Conservation (phyloP, 805 yeast genomes). For the Wickerhamomyces rabaulensis region DNA sequence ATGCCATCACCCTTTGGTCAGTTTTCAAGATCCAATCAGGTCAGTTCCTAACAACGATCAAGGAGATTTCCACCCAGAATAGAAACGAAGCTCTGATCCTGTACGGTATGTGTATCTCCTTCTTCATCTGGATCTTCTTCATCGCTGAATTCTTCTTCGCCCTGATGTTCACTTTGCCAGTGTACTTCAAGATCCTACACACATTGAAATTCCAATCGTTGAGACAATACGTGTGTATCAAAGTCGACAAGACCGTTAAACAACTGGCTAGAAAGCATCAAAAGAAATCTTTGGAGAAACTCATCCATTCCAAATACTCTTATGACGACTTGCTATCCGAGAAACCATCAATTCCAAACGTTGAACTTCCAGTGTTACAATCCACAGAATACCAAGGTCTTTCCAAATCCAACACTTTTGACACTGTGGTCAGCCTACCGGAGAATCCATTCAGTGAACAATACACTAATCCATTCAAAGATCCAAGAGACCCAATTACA, state of each 20-base stretch:
- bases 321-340: background rate
- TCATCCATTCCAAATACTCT: background rate
- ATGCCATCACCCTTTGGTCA: conserved; percentile 65
- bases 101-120: conserved; percentile 70
- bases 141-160: conserved; percentile 53
- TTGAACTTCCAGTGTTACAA: background rate
- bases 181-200: conserved; percentile 40
- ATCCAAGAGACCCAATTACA: background rate
- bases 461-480: conserved; percentile 5
- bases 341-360: conserved; percentile 8
- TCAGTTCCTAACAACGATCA: conserved; percentile 37
- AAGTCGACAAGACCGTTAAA: conserved; percentile 55
- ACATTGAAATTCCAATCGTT: conserved; percentile 35
- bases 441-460: conserved; percentile 1
- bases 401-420: background rate
- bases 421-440: background rate
- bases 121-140: conserved; percentile 68
- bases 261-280: conserved; percentile 39
- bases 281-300: conserved; percentile 24
- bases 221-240: conserved; percentile 56
- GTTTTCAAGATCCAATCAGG: conserved; percentile 31
- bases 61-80: conserved; percentile 54
- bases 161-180: conserved; percentile 44
- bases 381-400: background rate
- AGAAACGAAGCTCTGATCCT: conserved; percentile 64